Base-by-base conservation (phyloP, 2,329 filamentous ascomycete genomes). In the Cordyceps pruinosa region DNA sequence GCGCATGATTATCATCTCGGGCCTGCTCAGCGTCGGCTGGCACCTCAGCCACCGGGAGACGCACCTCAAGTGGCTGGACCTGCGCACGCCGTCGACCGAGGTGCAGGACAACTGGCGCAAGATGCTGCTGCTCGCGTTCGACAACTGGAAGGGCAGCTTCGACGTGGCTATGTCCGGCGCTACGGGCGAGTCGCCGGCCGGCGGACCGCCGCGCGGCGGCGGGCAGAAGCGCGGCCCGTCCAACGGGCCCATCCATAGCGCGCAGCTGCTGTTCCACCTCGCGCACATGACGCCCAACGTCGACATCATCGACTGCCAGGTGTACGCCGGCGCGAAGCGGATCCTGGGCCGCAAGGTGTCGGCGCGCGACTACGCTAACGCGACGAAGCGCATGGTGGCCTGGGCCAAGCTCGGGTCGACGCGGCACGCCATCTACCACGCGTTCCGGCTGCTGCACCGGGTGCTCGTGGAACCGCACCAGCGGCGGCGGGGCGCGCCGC, bases 261-360 rank as follows among this genome's bases (percentile, higher is more conserved):
- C 89, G 9, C 88, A 87, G 2, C 86, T 94, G 8, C 78, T 96
- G 4, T 91, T 95, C 66, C 90, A 93, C 61, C 76, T 97, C 17
- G 90, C 90, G 0, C 90, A 96, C 64, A 91, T 97, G 80, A 89
- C 88, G 37, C 86, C 94, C 66, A 89, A 95, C 67, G 88, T 92
- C 41, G 89, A 96, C 65, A 89, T 96, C 42, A 84, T 94, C 25
- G 90, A 96, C 69, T 92, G 89, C 66, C 90, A 96, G 69, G 90
- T 96, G 45, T 96, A 90, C 68, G 89, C 90, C 1, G 88, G 90
- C 2, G 88, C 89, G 0, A 86, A 84, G 58, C 82, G 89, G 19
- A 75, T 95, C 1, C 80, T 96, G 1, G 90, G 90, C 9, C 83
- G 90, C 41, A 86, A 86, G 19, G 89, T 96, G 42, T 90, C 88